Evolutionary conservation across 768 basidiomycete genomes (phyloP), one percentile per base, ranked within the genome.

Genomic region (Butyriboletus loyo): DNA sequence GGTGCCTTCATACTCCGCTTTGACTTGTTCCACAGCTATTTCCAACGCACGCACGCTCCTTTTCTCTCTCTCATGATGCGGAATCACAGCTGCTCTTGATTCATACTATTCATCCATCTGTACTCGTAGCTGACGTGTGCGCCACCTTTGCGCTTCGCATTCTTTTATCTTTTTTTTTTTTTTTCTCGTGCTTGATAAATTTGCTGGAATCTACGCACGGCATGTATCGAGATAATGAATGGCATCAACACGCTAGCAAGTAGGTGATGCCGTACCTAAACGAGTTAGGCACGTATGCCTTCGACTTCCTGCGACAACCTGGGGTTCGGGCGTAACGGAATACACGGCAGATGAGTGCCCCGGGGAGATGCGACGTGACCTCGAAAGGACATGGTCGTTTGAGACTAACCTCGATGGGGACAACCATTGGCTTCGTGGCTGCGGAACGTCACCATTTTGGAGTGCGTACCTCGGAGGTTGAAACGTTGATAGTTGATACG

Each of bases 181-280:
- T 34, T 37, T 40, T 48, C 34, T 30, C 37, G 35, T 40, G 24
- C 25, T 45, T n/a, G 47, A 40, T 46, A 46, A 47, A 37, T 49
- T 50, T 64, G 62, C 61, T 60, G 34, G 46, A 55, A 66, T 64
- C 52, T 66, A 66, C 30, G 28, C 46, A 49, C n/a, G 17, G 34
- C 45, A 49, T 61, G 53, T 64, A 50, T 48, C 30, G 34, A 55
- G 38, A 46, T 21, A 38, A 49, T 40, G 56, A 59, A 46, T 40
- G 13, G 14, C 28, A 49, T 36, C 40, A 34, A 36, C 15, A 56
- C 39, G 35, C 44, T n/a, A n/a, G n/a, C n/a, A n/a, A 34, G 4
- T 34, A 45, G 27, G 24, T 36, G 59, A 54, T 43, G 34, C 37
- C 10, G 19, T 41, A 51, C 25, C 24, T 19, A 14, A 14, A n/a